Conservation (phyloP, 78 protist genomes). For the Dictyostelium intermedium region DNA sequence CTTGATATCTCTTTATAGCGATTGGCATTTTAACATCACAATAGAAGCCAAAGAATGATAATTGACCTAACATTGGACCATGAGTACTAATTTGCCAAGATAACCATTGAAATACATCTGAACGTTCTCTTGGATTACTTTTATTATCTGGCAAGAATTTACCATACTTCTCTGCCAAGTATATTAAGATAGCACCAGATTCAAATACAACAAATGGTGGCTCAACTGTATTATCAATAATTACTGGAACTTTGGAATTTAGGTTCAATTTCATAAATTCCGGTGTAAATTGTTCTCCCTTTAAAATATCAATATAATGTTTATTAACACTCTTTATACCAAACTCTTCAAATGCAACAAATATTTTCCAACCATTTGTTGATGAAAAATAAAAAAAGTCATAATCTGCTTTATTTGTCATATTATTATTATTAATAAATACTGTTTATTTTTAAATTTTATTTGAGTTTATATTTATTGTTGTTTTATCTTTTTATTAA, state of each 20-base stretch:
- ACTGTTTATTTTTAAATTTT: background rate
- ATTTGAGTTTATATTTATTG: no score
- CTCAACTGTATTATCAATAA: conserved; percentile 52
- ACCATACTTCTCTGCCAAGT: conserved; percentile 85
- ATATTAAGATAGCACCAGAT: conserved; percentile 84
- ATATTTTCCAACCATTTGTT: background rate
- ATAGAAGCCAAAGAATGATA: background rate
- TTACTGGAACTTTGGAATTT: conserved; percentile 85
- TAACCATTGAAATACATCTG: conserved; percentile 26
- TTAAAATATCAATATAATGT: conserved; percentile 28
- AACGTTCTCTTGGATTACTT: background rate
- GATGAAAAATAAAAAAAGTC: background rate
- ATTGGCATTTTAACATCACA: background rate
- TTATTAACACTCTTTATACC: background rate
- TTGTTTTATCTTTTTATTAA: background rate
- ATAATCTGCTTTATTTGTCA: background rate
- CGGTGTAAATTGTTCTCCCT: conserved; percentile 78
- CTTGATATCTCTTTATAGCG: background rate
- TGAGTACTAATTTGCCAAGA: background rate
- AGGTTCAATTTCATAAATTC: conserved; percentile 86
- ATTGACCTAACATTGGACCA: conserved; percentile 2
- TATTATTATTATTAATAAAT: no score
- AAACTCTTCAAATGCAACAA: background rate
- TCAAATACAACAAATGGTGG: conserved; percentile 83
- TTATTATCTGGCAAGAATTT: conserved; percentile 31